A percentile compares a stretch with the other conserved stretches of the same genome.
These are phyloP conservation scores for Wickerhamiella alocasiicola DNA, from an alignment of 805 yeast species.

Conservation along the genomic window DNA sequence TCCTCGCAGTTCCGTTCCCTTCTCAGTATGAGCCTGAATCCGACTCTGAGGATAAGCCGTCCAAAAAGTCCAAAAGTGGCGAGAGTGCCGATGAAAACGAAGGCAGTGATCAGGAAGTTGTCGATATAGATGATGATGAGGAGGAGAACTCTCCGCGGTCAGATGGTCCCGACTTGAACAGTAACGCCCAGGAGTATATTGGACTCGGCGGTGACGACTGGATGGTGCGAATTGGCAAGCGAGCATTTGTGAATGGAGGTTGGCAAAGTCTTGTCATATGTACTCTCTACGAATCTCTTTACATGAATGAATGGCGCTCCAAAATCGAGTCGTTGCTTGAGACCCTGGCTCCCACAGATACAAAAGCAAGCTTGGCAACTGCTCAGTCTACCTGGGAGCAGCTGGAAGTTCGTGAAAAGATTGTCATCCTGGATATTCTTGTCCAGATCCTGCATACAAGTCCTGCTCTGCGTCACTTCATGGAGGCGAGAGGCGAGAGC, in stretches of 20 bases:
- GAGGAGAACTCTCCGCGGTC: constrained; percentile 22
- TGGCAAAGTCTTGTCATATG: constrained; percentile 78
- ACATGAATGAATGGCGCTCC: constrained; percentile 41
- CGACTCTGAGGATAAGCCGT: constrained; percentile 15
- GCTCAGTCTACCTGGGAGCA: constrained; percentile 45
- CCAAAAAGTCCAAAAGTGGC: not conserved
- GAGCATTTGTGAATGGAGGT: constrained; percentile 69
- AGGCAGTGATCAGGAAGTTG: constrained; percentile 24
- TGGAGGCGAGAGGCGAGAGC: constrained; percentile 59
- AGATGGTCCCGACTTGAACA: not conserved
- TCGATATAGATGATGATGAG: constrained; percentile 16
- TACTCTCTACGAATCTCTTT: constrained; percentile 46
- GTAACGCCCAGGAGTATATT: constrained; percentile 4
- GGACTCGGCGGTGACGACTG: constrained; percentile 32
- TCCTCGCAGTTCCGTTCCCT: constrained; percentile 27
- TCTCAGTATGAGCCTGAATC: constrained; percentile 25
- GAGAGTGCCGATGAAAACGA: constrained; percentile 10
- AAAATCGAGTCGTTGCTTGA: constrained; percentile 41
- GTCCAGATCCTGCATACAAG: constrained; percentile 52
- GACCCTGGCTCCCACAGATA: constrained; percentile 38
- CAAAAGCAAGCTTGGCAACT: constrained; percentile 35
- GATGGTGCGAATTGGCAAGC: constrained; percentile 62
- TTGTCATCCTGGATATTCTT: constrained; percentile 48
- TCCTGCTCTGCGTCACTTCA: constrained; percentile 42
- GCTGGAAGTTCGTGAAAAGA: constrained; percentile 41